phyloP scores from a whole-genome alignment of 2,329 filamentous ascomycete species.

The Neospermospora avenae region DNA sequence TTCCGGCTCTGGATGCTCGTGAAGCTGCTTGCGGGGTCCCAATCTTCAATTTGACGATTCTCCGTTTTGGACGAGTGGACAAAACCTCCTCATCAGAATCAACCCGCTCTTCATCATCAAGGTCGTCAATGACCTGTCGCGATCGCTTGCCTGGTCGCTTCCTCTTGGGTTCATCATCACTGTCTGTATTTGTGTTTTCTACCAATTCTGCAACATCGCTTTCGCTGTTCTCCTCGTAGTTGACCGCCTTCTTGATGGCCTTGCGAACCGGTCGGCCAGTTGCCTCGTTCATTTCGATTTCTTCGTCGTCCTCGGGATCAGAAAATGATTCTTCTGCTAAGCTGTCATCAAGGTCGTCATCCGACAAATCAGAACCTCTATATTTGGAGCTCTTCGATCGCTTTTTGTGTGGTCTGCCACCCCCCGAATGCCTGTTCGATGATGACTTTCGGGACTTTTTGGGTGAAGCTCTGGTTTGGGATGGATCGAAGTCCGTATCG shows the following conservation, averaged over 20 bases:
- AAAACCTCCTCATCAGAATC: constrained; percentile 26
- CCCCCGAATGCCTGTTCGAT: constrained; percentile 29
- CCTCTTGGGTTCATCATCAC: constrained; percentile 18
- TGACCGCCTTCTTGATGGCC: constrained; percentile 44
- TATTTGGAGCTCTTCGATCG: constrained; percentile 45
- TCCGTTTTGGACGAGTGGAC: constrained; percentile 16
- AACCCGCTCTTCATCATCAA: constrained; percentile 28
- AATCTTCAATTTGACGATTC: constrained; percentile 33
- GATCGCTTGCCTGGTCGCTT: constrained; percentile 27
- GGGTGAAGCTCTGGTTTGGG: constrained; percentile 43
- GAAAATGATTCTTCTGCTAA: constrained; percentile 48
- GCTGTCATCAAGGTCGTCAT: constrained; percentile 53
- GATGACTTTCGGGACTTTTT: constrained; percentile 37
- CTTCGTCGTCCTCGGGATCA: constrained; percentile 41
- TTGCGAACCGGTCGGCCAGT: constrained; percentile 49
- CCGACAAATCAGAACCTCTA: constrained; percentile 59
- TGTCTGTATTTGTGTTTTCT: constrained; percentile 32
- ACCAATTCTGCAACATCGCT: constrained; percentile 36
- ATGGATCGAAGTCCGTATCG: constrained; percentile 63
- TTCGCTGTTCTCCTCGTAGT: constrained; percentile 46
- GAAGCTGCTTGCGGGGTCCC: constrained; percentile 17
- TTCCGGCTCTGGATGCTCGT: constrained; percentile 31
- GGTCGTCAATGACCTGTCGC: constrained; percentile 13
- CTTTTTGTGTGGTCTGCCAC: constrained; percentile 35
- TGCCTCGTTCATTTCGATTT: constrained; percentile 43